Conservation (phyloP, 352 stramenopile species). For the Pelagophyceae sp. region DNA sequence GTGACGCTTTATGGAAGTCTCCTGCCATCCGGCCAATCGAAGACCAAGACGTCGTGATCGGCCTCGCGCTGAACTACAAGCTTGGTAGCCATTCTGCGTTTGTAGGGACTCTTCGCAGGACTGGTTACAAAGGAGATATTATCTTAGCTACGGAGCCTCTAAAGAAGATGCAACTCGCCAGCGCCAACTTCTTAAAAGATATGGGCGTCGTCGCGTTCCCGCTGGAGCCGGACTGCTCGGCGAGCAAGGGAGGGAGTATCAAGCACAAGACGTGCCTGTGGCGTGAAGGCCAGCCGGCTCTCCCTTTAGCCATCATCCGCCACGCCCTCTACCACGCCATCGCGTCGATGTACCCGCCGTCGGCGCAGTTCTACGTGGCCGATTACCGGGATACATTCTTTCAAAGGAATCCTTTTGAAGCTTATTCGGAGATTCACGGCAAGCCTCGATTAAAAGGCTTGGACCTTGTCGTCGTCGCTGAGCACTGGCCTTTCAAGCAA, state of each 20-base stretch:
- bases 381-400: conserved; percentile 19
- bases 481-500: conserved; percentile 20
- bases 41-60: background rate
- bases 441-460: background rate
- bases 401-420: background rate
- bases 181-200: background rate
- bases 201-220: conserved; percentile 13
- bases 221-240: background rate
- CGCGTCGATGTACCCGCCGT: background rate
- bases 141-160: background rate
- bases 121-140: background rate
- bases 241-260: background rate
- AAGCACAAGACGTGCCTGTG: conserved; percentile 19
- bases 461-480: conserved; percentile 12
- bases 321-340: conserved; percentile 13
- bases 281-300: conserved; percentile 6
- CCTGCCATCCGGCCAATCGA: too few relatives aligned
- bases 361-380: conserved; percentile 1
- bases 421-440: background rate
- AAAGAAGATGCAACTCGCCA: background rate
- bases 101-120: background rate
- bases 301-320: conserved; percentile 16
- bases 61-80: conserved; percentile 5
- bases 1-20: too few relatives aligned
- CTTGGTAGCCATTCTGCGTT: background rate